These are phyloP conservation scores for Juglanconis juglandina DNA, from an alignment of 2,329 filamentous ascomycete species.

Conservation along the genomic window DNA sequence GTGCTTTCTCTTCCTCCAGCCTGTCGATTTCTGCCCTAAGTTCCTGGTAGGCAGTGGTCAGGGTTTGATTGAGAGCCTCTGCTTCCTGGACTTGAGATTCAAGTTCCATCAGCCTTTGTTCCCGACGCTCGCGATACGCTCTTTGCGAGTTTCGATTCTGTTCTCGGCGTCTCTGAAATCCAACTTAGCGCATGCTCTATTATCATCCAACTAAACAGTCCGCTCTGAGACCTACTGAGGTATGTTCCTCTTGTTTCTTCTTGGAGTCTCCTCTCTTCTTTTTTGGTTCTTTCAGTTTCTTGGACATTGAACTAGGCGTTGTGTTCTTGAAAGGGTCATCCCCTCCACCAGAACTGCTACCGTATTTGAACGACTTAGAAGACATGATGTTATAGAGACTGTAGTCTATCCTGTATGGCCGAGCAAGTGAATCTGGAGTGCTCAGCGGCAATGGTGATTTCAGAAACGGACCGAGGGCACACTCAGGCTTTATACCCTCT, in stretches of 20 bases:
- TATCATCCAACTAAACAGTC: not conserved
- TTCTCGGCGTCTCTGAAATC: conserved; percentile 1
- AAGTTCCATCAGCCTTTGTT: conserved; percentile 13
- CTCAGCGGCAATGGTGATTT: not conserved
- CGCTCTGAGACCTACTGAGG: not conserved
- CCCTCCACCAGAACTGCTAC: conserved; percentile 11
- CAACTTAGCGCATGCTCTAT: not conserved
- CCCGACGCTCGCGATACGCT: conserved; percentile 16
- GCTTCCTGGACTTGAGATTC: conserved; percentile 16
- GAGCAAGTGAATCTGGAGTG: not conserved
- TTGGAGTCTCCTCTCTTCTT: conserved; percentile 17
- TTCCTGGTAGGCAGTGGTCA: conserved; percentile 17
- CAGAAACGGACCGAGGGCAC: too few relatives aligned
- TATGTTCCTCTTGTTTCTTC: conserved; percentile 12
- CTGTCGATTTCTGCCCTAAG: conserved; percentile 14
- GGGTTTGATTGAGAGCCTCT: conserved; percentile 15
- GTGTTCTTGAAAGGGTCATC: conserved; percentile 16
- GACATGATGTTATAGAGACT: conserved; percentile 3
- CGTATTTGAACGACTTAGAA: conserved; percentile 7
- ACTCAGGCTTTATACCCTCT: too few relatives aligned
- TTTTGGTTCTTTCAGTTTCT: conserved; percentile 16
- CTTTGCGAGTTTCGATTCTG: conserved; percentile 15
- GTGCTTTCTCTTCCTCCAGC: conserved; percentile 12
- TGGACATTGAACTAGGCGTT: conserved; percentile 14
- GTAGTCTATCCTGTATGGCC: not conserved